Evolutionary conservation across 2,329 filamentous ascomycete genomes (phyloP).

Genomic region (Hymenoscyphus scutula): DNA sequence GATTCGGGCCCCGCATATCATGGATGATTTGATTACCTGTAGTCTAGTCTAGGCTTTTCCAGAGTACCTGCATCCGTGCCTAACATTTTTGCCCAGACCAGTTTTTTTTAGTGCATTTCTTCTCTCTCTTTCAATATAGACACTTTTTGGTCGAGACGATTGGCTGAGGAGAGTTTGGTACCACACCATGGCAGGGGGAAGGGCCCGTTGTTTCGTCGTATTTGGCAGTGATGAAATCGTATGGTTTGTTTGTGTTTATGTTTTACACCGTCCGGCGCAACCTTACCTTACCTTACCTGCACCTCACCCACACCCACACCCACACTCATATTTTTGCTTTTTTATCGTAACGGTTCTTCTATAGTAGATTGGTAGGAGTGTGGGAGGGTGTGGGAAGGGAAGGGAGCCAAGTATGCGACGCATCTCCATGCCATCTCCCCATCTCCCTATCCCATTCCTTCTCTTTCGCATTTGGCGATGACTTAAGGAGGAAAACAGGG

Average conservation of each 20-base stretch:
- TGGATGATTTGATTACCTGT: no score
- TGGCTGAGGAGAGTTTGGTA: background rate
- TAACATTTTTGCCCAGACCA: no score
- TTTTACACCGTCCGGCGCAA: background rate
- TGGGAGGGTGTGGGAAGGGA: no score
- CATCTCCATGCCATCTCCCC: no score
- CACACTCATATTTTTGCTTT: background rate
- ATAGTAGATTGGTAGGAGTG: conserved; percentile 5
- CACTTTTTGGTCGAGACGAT: background rate
- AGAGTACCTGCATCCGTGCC: conserved; percentile 18
- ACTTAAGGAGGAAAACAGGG: background rate
- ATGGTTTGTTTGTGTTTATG: no score
- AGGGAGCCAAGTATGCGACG: no score
- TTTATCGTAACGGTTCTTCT: background rate
- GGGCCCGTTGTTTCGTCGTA: background rate
- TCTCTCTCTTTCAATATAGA: conserved; percentile 8
- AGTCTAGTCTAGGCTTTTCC: background rate
- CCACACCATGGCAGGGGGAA: no score
- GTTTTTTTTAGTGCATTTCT: no score
- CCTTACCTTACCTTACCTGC: no score
- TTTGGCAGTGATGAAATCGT: conserved; percentile 9
- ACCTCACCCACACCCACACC: no score
- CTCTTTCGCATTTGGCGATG: background rate
- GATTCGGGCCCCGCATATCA: conserved; percentile 19
- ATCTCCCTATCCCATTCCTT: no score